Base-by-base conservation (phyloP, 441 rosid species). In the Jatropha multifida region DNA sequence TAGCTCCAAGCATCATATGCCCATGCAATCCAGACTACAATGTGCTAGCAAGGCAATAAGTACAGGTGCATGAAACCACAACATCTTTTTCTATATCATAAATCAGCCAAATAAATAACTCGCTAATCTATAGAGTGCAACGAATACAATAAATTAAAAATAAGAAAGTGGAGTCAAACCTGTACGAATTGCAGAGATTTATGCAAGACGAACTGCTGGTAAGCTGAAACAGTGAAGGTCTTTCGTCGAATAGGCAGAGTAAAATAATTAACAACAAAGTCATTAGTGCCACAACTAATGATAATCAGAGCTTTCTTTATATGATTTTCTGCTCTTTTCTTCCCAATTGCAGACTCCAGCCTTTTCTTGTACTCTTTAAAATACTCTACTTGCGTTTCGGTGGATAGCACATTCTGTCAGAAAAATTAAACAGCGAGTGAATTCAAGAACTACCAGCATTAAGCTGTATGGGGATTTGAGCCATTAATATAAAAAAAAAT, bases 271-370 rank as follows among this genome's bases (percentile, higher is more conserved):
- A 90, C 64, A n/a, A 91, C 81, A 56, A 91, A 92, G 73, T 92
- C 97, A 61, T 94, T 94, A 38, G 97, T 90, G 23, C 92, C 97
- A 14, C 90, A 90, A 59, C 96, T 87, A 5, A 92, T 55, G 15
- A 88, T 4, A 74, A 78, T 89, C 55, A 85, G 1, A 2, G 98
- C 86, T 4, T 84, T 88, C 58, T 74, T 75, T 17, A 92, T 82
- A 63, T 85, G 92, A 48, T 83, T 72, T 78, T 84, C 83, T 76
- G 83, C 75, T 62, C 56, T 55, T 61, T 79, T 52, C 78, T 76
- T 87, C 51, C 98, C 97, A 46, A 94, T 82, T 27, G 70, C 83
- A 0, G 54, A 20, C 73, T 82, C 87, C 61, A 92, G 26, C 78
- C 79, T 87, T 76, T 65, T 83, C 60, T 85, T 92, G 86, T 89